Conservation (phyloP, 1,139 yeast genomes). For the Zygoascus sp. region DNA sequence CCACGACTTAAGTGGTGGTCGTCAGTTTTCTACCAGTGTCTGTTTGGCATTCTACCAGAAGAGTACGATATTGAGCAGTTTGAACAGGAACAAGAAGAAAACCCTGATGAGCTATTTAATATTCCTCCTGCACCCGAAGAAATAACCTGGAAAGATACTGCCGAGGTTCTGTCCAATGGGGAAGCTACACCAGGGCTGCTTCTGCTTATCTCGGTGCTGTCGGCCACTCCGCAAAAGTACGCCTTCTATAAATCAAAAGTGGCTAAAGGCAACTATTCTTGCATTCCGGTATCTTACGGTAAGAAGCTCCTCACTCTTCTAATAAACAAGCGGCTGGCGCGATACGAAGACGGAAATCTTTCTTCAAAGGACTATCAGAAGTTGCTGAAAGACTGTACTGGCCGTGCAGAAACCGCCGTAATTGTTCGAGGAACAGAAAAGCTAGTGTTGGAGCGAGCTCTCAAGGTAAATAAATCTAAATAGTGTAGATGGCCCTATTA, state of each 20-base stretch:
- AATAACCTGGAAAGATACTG: conserved; percentile 22
- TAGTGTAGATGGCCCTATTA: background rate
- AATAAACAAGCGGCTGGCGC: conserved; percentile 23
- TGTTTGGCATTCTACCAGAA: conserved; percentile 38
- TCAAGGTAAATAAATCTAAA: background rate
- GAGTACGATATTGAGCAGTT: conserved; percentile 19
- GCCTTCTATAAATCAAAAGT: conserved; percentile 22
- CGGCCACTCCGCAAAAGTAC: conserved; percentile 28
- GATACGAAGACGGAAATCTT: conserved; percentile 32
- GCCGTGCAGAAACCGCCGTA: conserved; percentile 24
- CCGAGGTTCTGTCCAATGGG: conserved; percentile 36
- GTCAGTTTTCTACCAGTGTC: conserved; percentile 40
- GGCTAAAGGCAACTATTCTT: conserved; percentile 20
- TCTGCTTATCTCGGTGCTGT: conserved; percentile 37
- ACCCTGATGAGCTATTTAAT: conserved; percentile 20
- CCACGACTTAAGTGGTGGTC: conserved; percentile 63
- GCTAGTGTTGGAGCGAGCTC: conserved; percentile 30
- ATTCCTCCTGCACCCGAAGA: conserved; percentile 22
- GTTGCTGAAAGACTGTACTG: conserved; percentile 17
- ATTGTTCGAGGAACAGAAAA: conserved; percentile 35
- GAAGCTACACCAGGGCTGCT: conserved; percentile 40
- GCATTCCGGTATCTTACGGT: conserved; percentile 19
- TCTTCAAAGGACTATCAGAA: conserved; percentile 28
- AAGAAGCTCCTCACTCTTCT: conserved; percentile 20
- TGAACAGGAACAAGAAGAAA: conserved; percentile 24